phyloP scores from a whole-genome alignment of 805 yeast species.

The Candida vartiovaarae region DNA sequence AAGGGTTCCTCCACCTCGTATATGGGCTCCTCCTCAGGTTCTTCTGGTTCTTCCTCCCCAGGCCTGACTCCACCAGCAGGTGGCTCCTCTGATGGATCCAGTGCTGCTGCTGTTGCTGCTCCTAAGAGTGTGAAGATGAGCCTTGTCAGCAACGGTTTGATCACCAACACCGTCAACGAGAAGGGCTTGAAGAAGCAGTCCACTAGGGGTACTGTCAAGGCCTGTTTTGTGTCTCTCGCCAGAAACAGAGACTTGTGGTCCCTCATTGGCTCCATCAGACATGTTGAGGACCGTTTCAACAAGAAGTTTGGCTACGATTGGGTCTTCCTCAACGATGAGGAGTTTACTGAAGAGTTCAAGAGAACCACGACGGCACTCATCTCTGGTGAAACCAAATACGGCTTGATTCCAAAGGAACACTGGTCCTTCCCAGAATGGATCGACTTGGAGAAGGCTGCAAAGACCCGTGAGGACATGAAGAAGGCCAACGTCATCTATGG shows the following conservation, averaged over 20 bases:
- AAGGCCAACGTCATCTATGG: constrained; percentile 49
- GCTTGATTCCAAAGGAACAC: constrained; percentile 50
- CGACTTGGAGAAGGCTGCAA: constrained; percentile 43
- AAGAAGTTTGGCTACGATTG: constrained; percentile 59
- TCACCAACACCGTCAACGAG: constrained; percentile 9
- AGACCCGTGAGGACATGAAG: constrained; percentile 38
- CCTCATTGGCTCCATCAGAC: constrained; percentile 52
- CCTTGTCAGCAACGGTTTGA: constrained; percentile 1
- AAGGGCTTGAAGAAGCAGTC: constrained; percentile 18
- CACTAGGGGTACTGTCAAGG: constrained; percentile 34
- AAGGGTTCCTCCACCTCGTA: constrained; percentile 23
- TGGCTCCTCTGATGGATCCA: neutral
- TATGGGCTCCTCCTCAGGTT: constrained; percentile 7
- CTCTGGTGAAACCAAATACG: constrained; percentile 60
- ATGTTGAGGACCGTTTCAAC: constrained; percentile 66
- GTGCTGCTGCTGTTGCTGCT: constrained; percentile 1
- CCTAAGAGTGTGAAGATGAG: constrained; percentile 8
- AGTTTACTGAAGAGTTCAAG: constrained; percentile 52
- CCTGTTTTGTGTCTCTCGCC: constrained; percentile 64
- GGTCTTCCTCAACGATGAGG: constrained; percentile 69
- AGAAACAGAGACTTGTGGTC: constrained; percentile 58
- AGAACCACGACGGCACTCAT: constrained; percentile 39
- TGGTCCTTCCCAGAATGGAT: constrained; percentile 71
- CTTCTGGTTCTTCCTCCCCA: constrained; percentile 1
- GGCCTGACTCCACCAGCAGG: neutral